phyloP scores from a whole-genome alignment of 2,329 filamentous ascomycete genomes.

The Fusarium tuaranense region DNA sequence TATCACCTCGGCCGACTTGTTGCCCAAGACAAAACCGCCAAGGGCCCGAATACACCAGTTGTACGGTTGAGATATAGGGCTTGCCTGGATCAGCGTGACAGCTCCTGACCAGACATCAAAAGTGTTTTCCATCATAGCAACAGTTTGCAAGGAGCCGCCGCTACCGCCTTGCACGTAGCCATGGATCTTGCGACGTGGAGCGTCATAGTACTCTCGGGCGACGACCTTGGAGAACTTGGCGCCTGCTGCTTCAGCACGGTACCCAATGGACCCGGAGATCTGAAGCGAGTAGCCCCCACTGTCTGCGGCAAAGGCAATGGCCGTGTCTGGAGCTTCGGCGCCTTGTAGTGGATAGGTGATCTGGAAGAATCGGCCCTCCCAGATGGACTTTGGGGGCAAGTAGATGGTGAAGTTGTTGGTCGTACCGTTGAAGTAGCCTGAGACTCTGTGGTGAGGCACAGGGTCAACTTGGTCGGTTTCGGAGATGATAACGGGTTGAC shows the following conservation, averaged over 20 bases:
- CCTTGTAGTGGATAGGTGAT: conserved; percentile 28
- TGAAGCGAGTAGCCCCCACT: conserved; percentile 36
- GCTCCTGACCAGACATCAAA: conserved; percentile 37
- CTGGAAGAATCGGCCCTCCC: conserved; percentile 37
- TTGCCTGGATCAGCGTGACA: conserved; percentile 20
- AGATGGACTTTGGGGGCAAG: conserved; percentile 25
- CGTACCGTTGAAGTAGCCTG: conserved; percentile 31
- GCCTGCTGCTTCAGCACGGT: conserved; percentile 37
- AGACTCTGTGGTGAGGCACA: conserved; percentile 22
- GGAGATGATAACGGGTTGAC: conserved; percentile 14
- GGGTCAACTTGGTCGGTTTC: conserved; percentile 17
- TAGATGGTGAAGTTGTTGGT: conserved; percentile 38
- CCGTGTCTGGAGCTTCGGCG: conserved; percentile 11
- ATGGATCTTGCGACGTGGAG: conserved; percentile 15
- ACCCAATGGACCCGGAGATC: conserved; percentile 19
- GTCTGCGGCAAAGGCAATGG: conserved; percentile 27
- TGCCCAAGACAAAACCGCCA: too few species aligned
- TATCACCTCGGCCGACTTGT: too few species aligned
- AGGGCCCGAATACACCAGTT: too few species aligned
- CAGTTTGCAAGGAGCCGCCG: conserved; percentile 33
- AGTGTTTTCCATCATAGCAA: conserved; percentile 37
- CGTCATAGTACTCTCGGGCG: conserved; percentile 24
- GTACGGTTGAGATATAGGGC: too few species aligned
- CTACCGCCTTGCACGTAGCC: conserved; percentile 40
- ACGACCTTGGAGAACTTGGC: conserved; percentile 31